Evolutionary conservation across 805 yeast species (phyloP), one percentile per base, ranked within the genome.

Genomic region (Candida maesae): DNA sequence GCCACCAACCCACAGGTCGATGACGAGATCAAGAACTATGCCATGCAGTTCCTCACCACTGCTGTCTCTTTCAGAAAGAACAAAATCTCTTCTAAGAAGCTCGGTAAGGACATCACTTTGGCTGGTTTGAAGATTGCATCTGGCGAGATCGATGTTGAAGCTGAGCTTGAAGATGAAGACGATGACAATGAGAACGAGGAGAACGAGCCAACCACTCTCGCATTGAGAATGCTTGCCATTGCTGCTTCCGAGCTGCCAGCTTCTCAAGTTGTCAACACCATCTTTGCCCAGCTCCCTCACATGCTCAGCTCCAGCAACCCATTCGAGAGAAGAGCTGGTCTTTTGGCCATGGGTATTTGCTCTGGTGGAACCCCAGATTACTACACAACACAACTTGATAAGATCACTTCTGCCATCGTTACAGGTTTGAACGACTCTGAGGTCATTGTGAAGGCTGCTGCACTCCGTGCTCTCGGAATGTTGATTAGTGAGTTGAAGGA

Each of bases 151-250:
- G 93, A 84, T 51, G 83, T 78, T 33, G 85, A 78, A 39, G 81
- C 76, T 26, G 91, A 84, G 60, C 72, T 84, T 50, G 78, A 79
- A 49, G 81, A 77, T 45, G 91, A 84, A 56, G 90, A 84, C 49
- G 96, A 86, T 59, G 95, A 89, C 55, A 91, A 86, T 52, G 96
- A 89, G 64, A 89, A 87, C 59, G 96, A 89, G 67, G 98, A 91
- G 65, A 84, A 79, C 56, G 75, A 81, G 41, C 95, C 96, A 42
- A 65, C 80, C 33, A 64, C 83, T 37, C 73, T 88, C 50, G 95
- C 95, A 13, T 73, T 89, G 54, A 78, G 95, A 66, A 69, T 91
- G 44, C 63, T 93, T 39, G 84, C 87, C 39, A 76, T 78, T 57
- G 78, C 91, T 51, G 78, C 98, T 14, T 70, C 81, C 33, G 89